These are phyloP conservation scores for Cyclotella sp. DNA, from an alignment of 108 stramenopile species.

Conservation along the genomic window DNA sequence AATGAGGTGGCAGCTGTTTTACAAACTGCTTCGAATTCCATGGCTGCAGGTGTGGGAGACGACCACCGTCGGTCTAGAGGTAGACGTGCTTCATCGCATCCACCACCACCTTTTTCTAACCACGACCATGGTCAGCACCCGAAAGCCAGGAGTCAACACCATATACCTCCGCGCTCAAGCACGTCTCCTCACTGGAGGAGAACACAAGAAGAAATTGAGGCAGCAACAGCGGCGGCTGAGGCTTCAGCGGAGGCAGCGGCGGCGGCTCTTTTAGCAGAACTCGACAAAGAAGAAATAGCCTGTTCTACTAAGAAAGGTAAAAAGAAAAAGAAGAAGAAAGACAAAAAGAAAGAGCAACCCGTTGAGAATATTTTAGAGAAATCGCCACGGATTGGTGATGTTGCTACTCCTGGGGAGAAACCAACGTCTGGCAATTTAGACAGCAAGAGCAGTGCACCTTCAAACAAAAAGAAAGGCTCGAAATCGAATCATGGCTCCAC, in stretches of 20 bases:
- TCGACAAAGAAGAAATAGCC: conserved; percentile 83
- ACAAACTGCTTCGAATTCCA: conserved; percentile 62
- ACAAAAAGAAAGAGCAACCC: conserved; percentile 46
- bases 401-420: conserved; percentile 5
- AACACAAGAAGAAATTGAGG: conserved; percentile 57
- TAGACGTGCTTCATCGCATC: conserved; percentile 38
- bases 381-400: conserved; percentile 15
- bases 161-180: conserved; percentile 1
- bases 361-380: not conserved
- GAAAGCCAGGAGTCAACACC: not conserved
- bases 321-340: conserved; percentile 85
- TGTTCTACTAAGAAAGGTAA: conserved; percentile 74
- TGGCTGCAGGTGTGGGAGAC: conserved; percentile 40
- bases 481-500: conserved; percentile 7
- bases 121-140: conserved; percentile 14
- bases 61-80: conserved; percentile 39
- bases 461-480: conserved; percentile 37
- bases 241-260: conserved; percentile 91
- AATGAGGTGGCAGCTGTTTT: conserved; percentile 65
- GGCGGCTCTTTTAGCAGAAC: conserved; percentile 83
- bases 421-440: conserved; percentile 20
- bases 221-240: conserved; percentile 59
- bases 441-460: conserved; percentile 12
- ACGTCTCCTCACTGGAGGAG: conserved; percentile 40
- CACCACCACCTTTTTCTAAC: conserved; percentile 25